Conservation (phyloP, 495 filamentous ascomycete species). For the Penicillium salamii region DNA sequence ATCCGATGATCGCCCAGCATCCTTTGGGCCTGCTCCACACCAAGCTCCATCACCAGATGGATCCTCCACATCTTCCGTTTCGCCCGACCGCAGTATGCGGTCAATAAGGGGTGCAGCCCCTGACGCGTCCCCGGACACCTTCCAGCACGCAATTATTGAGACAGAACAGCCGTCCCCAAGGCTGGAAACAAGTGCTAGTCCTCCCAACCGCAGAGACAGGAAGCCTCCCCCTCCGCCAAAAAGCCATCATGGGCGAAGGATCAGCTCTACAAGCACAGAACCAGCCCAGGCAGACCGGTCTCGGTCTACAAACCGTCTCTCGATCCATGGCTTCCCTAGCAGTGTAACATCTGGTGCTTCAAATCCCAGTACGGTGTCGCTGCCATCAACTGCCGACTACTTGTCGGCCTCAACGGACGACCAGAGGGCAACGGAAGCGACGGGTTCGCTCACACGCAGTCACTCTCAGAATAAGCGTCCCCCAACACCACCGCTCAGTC, state of each 20-base stretch:
- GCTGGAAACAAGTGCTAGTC: constrained; percentile 32
- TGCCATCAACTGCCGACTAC: constrained; percentile 39
- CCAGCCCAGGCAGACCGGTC: constrained; percentile 23
- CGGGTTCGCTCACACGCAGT: constrained; percentile 35
- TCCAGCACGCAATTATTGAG: not conserved
- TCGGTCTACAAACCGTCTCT: constrained; percentile 26
- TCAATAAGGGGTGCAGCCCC: constrained; percentile 10
- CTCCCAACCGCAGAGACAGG: constrained; percentile 31
- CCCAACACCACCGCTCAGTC: constrained; percentile 47
- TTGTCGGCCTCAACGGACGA: constrained; percentile 19
- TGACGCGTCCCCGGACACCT: constrained; percentile 2
- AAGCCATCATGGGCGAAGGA: constrained; percentile 67
- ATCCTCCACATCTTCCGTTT: constrained; percentile 11
- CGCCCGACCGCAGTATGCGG: constrained; percentile 6
- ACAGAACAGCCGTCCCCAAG: constrained; percentile 32
- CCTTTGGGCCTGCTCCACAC: constrained; percentile 27
- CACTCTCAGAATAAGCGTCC: constrained; percentile 43
- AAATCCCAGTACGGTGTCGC: constrained; percentile 50
- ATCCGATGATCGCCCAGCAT: constrained; percentile 18
- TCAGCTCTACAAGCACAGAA: constrained; percentile 38
- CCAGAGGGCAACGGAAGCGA: constrained; percentile 12
- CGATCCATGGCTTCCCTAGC: constrained; percentile 28
- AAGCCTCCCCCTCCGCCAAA: constrained; percentile 58
- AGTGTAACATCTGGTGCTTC: constrained; percentile 26
- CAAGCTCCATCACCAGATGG: constrained; percentile 27